phyloP scores from a whole-genome alignment of 768 basidiomycete species.

The Leccinum subgranulosum region DNA sequence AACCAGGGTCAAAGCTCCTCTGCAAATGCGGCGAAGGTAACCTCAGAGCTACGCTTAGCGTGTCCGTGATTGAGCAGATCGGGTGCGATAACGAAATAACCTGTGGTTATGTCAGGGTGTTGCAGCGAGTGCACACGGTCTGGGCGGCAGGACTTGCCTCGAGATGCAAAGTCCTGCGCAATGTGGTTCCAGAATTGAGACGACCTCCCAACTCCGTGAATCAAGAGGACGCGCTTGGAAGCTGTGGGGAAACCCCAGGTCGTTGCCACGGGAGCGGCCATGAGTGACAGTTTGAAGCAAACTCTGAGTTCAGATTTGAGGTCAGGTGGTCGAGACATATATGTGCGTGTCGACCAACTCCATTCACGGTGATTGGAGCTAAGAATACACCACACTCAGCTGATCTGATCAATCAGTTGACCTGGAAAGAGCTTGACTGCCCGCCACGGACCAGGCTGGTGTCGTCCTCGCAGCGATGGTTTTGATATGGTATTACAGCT shows the following conservation, averaged over 20 bases:
- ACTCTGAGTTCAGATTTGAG: too few species aligned
- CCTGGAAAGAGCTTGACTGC: too few species aligned
- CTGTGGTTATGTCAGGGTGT: conserved; percentile 5
- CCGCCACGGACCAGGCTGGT: too few species aligned
- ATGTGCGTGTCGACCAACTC: too few species aligned
- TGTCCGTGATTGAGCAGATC: conserved; percentile 22
- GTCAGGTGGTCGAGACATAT: too few species aligned
- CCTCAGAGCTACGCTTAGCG: conserved; percentile 5
- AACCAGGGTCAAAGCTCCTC: conserved; percentile 14
- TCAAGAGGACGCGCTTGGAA: conserved; percentile 13
- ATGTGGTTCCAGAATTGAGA: conserved; percentile 16
- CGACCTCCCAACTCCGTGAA: conserved; percentile 18
- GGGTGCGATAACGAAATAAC: conserved; percentile 22
- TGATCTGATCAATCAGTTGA: too few species aligned
- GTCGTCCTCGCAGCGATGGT: too few species aligned
- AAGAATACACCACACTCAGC: too few species aligned
- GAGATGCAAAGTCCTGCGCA: conserved; percentile 12
- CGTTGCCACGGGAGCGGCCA: neutral
- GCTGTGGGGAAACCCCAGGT: conserved; percentile 21
- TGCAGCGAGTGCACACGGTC: too few species aligned
- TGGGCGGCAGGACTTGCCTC: conserved; percentile 6
- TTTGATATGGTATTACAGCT: too few species aligned
- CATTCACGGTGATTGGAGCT: too few species aligned
- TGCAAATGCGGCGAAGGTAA: conserved; percentile 11
- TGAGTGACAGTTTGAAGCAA: too few species aligned